These are phyloP conservation scores for Apiotrichum akiyoshidainum DNA, from an alignment of 1,284 basidiomycete species.

Conservation along the genomic window DNA sequence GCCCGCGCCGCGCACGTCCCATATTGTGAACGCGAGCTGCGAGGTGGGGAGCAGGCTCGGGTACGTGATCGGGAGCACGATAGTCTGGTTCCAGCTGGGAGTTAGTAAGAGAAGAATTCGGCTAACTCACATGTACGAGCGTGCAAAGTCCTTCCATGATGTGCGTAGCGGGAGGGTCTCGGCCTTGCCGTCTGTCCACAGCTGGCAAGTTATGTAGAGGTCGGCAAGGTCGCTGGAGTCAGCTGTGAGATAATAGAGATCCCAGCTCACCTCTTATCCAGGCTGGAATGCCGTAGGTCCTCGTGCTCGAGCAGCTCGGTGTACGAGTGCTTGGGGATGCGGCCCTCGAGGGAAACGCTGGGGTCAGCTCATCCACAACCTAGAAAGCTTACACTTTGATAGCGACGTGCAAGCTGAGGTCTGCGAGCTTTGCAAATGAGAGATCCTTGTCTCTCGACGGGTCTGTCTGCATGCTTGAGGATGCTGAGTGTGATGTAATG, in stretches of 20 bases:
- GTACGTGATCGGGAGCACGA: constrained; percentile 84
- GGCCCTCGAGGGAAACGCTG: constrained; percentile 81
- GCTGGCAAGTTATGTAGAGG: constrained; percentile 84
- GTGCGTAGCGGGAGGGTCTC: constrained; percentile 86
- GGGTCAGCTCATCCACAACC: constrained; percentile 10
- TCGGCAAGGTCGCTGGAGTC: constrained; percentile 70
- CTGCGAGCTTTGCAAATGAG: constrained; percentile 81
- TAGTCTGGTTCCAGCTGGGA: constrained; percentile 88
- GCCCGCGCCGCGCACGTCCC: constrained; percentile 82
- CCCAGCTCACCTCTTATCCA: constrained; percentile 66
- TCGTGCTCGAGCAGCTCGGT: constrained; percentile 73
- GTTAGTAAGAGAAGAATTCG: too few species aligned
- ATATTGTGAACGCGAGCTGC: constrained; percentile 89
- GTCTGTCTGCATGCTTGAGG: constrained; percentile 28
- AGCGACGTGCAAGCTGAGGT: constrained; percentile 79
- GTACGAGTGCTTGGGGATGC: constrained; percentile 62
- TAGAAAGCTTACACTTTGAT: constrained; percentile 69
- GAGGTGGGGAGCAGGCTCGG: constrained; percentile 83
- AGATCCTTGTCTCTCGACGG: constrained; percentile 60
- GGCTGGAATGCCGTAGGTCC: constrained; percentile 71
- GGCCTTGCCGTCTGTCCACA: constrained; percentile 88
- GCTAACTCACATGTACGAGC: constrained; percentile 66
- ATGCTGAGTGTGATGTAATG: background rate
- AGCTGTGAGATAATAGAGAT: background rate
- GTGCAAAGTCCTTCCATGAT: constrained; percentile 86